These are phyloP conservation scores for Rhizopus stolonifer DNA, from an alignment of 371 early-diverging fungal genomes.

Conservation along the genomic window DNA sequence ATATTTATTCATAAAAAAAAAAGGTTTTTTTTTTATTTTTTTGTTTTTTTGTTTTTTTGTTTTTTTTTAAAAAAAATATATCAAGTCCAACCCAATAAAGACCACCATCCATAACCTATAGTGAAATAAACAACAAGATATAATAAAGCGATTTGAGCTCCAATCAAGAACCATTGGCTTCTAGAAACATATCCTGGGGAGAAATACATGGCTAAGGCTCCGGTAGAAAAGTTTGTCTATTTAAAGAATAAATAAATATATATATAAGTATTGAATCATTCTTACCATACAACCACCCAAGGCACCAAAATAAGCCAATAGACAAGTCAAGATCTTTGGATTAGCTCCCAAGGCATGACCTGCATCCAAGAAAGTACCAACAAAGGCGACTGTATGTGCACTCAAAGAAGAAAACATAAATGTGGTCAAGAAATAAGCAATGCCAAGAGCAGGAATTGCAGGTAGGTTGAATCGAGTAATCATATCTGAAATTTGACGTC, in stretches of 20 bases:
- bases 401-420: slow-evolving; percentile 73
- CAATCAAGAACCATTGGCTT: slow-evolving; percentile 62
- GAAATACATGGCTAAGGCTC: slow-evolving; percentile 62
- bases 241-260: slow-evolving; percentile 1
- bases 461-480: slow-evolving; percentile 35
- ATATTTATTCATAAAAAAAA: too few relatives aligned
- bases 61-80: background rate
- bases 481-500: slow-evolving; percentile 48
- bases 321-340: slow-evolving; percentile 54
- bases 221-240: slow-evolving; percentile 63
- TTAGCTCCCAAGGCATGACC: slow-evolving; percentile 63
- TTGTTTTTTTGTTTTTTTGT: too few relatives aligned
- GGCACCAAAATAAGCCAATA: slow-evolving; percentile 68
- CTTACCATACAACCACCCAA: slow-evolving; percentile 66
- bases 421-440: slow-evolving; percentile 68
- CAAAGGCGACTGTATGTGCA: slow-evolving; percentile 71
- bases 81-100: slow-evolving; percentile 48
- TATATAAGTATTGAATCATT: too few relatives aligned
- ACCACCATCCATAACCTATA: slow-evolving; percentile 73
- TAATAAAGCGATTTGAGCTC: slow-evolving; percentile 49
- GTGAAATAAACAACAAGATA: slow-evolving; percentile 60
- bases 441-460: slow-evolving; percentile 49
- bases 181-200: slow-evolving; percentile 60
- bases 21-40: too few relatives aligned
- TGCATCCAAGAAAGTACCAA: slow-evolving; percentile 74